These are phyloP conservation scores for Pleurotus cornucopiae DNA, from an alignment of 768 basidiomycete genomes.

Conservation along the genomic window DNA sequence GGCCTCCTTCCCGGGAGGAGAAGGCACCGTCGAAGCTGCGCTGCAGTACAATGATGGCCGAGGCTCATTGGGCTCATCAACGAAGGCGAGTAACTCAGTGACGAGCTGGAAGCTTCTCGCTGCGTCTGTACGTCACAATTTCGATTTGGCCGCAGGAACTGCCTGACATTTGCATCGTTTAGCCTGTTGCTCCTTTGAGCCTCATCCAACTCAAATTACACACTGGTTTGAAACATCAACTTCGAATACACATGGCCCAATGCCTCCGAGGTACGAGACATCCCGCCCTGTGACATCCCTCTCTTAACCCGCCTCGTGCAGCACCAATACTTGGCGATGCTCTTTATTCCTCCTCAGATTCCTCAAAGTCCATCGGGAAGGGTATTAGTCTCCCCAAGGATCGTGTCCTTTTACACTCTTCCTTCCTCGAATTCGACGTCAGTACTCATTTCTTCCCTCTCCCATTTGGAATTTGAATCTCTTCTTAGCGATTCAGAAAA, in stretches of 20 bases:
- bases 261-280: constrained; percentile 38
- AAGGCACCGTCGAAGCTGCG: constrained; percentile 36
- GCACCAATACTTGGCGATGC: constrained; percentile 67
- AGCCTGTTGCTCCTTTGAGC: constrained; percentile 46
- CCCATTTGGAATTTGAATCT: not conserved
- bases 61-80: constrained; percentile 29
- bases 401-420: constrained; percentile 60
- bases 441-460: constrained; percentile 31
- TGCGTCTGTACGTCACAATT: constrained; percentile 46
- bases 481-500: constrained; percentile 43
- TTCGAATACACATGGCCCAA: constrained; percentile 60
- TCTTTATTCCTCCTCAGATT: constrained; percentile 37
- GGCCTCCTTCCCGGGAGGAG: constrained; percentile 36
- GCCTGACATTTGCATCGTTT: constrained; percentile 8
- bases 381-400: constrained; percentile 32
- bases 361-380: constrained; percentile 20
- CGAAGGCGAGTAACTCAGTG: constrained; percentile 28
- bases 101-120: constrained; percentile 59
- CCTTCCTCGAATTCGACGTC: constrained; percentile 29
- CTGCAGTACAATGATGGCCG: constrained; percentile 44
- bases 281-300: not conserved
- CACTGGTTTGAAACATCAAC: constrained; percentile 69
- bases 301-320: constrained; percentile 18
- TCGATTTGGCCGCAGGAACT: not conserved
- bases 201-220: constrained; percentile 51